Evolutionary conservation across 176 grass and related monocot genomes (phyloP), one percentile per base, ranked within the genome.

Genomic region (Tuctoria greenei): DNA sequence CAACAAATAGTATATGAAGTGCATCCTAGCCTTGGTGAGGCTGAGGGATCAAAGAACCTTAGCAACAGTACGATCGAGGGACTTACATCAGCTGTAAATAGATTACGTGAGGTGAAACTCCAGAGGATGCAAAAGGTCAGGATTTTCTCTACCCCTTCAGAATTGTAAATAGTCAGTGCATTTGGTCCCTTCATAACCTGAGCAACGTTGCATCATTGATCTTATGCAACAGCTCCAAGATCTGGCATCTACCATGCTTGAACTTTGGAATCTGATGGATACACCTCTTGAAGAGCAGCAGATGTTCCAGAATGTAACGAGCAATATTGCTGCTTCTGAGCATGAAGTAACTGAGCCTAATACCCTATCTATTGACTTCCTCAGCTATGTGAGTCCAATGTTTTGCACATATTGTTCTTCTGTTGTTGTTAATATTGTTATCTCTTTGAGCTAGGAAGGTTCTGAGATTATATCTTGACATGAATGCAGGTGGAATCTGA

Each of bases 241-340:
- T 80, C 77, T 92, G 56, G 91, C 87, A n/a, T 90, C 86, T 37
- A 86, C 73, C 73, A 86, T 98, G 86, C 84, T 98, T 44, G 89
- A 92, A 63, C 73, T 98, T 51, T 94, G 95, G 95, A 89, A 94
- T 81, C 78, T 98, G 37, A 92, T 98, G 95, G 91, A 98, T 51
- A 92, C 89, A 56, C 91, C 95, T 65, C 67, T 88, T 18, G 89
- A 92, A 90, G 95, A 98, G 61, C 91, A 94, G 73, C 82, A 92
- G 82, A 64, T 86, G 72, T 98, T 98, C 82, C 91, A 86, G 75
- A 92, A 88, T 60, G 80, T 98, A 40, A 92, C 91, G 1, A 75
- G 82, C 43, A 98, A 91, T 66, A 89, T 92, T 73, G 89, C 89
- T 69, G 86, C 87, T 75, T 92, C 82, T 6, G 86, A 94, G 71